A percentile compares a stretch with the other conserved stretches of the same genome.
Evolutionary conservation across 495 filamentous ascomycete genomes (phyloP).

Genomic region (Neurospora africana): DNA sequence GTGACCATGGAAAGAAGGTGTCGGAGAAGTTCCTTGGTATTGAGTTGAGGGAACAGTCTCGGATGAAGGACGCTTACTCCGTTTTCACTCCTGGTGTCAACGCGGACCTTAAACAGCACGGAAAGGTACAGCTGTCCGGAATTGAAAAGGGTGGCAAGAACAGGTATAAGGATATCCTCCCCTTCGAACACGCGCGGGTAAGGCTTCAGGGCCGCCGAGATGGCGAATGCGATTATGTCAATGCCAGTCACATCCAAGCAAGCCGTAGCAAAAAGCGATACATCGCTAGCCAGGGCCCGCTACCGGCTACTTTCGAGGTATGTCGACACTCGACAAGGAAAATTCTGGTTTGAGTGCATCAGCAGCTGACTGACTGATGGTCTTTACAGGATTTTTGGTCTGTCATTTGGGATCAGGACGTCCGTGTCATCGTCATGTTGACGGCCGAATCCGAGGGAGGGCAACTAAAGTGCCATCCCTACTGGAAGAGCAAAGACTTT

Average conservation of each 20-base stretch:
- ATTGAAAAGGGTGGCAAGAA: conserved; percentile 94
- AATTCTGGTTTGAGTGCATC: background rate
- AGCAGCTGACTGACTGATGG: conserved; percentile 40
- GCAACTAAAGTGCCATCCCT: conserved; percentile 88
- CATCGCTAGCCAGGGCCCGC: conserved; percentile 89
- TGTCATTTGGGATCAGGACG: conserved; percentile 92
- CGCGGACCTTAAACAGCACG: background rate
- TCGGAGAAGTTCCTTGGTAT: conserved; percentile 76
- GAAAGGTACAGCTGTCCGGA: conserved; percentile 57
- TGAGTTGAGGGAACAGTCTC: conserved; percentile 73
- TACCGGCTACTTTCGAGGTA: conserved; percentile 87
- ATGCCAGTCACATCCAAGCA: conserved; percentile 77
- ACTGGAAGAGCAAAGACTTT: conserved; percentile 76
- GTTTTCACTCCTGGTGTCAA: conserved; percentile 33
- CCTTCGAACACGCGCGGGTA: conserved; percentile 89
- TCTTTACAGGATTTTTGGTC: conserved; percentile 85
- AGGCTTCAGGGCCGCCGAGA: conserved; percentile 56
- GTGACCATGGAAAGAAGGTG: conserved; percentile 66
- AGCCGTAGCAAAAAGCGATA: conserved; percentile 75
- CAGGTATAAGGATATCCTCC: conserved; percentile 94
- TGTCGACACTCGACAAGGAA: conserved; percentile 23
- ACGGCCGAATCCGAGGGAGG: conserved; percentile 94
- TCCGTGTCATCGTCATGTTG: conserved; percentile 87
- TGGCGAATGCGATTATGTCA: conserved; percentile 90
- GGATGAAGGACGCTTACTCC: conserved; percentile 85